phyloP scores from a whole-genome alignment of 495 filamentous ascomycete genomes.

The Oleoguttula mirabilis region DNA sequence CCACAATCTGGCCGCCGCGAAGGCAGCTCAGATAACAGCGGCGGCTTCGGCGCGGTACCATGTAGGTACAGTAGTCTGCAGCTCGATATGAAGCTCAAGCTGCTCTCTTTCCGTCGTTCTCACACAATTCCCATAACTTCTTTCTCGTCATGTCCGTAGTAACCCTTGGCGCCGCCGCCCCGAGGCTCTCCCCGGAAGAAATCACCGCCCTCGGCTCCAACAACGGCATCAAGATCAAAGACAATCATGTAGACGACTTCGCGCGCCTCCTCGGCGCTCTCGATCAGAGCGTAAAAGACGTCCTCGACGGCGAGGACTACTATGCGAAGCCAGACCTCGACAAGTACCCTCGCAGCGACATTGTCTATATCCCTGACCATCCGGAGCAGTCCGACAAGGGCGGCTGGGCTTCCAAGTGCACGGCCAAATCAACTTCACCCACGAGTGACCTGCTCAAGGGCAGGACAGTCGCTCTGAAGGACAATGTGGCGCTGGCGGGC shows the following conservation, averaged over 20 bases:
- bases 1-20: no score
- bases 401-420: constrained; percentile 9
- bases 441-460: constrained; percentile 10
- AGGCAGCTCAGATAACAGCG: no score
- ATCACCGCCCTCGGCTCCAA: not conserved
- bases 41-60: no score
- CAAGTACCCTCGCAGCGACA: constrained; percentile 7
- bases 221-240: not conserved
- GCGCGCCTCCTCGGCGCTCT: constrained; percentile 4
- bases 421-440: constrained; percentile 1
- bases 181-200: not conserved
- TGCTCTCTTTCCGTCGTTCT: no score
- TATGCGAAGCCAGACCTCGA: not conserved
- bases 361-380: not conserved
- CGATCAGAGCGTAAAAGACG: constrained; percentile 1
- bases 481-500: constrained; percentile 23
- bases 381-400: constrained; percentile 8
- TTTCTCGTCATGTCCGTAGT: constrained; percentile 11
- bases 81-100: no score
- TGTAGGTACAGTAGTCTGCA: no score
- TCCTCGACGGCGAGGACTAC: constrained; percentile 6
- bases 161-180: constrained; percentile 3
- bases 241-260: constrained; percentile 2
- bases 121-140: no score
- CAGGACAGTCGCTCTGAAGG: constrained; percentile 22